Evolutionary conservation across 202 grass and related monocot genomes (phyloP).

Genomic region (Schoenoplectus tabernaemontani): DNA sequence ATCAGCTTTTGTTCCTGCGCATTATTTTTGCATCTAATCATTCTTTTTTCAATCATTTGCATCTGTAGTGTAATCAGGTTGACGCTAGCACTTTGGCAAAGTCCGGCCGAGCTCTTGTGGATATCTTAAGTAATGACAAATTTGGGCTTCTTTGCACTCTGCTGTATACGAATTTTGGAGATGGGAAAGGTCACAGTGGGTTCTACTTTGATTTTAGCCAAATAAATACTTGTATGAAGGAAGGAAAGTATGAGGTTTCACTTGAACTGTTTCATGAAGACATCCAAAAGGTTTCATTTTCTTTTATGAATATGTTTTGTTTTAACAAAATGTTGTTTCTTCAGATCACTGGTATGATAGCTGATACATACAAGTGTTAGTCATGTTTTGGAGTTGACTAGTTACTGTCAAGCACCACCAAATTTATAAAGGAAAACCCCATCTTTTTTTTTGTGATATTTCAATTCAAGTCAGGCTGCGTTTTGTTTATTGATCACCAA

Average conservation of each 20-base stretch:
- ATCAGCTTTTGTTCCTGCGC: neutral
- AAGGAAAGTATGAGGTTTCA: conserved; percentile 53
- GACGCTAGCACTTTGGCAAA: neutral
- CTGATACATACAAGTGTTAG: neutral
- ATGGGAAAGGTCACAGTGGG: conserved; percentile 8
- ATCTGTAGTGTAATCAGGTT: conserved; percentile 7
- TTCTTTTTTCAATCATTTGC: neutral
- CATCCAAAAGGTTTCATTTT: conserved; percentile 54
- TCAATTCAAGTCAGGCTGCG: neutral
- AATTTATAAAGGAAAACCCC: neutral
- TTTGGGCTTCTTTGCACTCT: conserved; percentile 70
- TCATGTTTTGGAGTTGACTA: neutral
- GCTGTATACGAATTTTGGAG: conserved; percentile 51
- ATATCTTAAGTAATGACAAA: conserved; percentile 59
- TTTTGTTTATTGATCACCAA: neutral
- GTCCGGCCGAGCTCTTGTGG: conserved; percentile 34
- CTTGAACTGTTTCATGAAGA: conserved; percentile 51
- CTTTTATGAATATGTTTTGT: conserved; percentile 22
- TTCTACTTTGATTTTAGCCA: conserved; percentile 66
- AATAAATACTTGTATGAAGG: conserved; percentile 72
- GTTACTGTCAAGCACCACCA: neutral
- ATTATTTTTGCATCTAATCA: too few species aligned
- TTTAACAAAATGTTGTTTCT: conserved; percentile 4
- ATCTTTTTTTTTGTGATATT: neutral
- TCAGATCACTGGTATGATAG: neutral